A percentile compares a stretch with the other conserved stretches of the same genome.
These are phyloP conservation scores for Lentinula raphanica DNA, from an alignment of 768 basidiomycete genomes.

Conservation along the genomic window DNA sequence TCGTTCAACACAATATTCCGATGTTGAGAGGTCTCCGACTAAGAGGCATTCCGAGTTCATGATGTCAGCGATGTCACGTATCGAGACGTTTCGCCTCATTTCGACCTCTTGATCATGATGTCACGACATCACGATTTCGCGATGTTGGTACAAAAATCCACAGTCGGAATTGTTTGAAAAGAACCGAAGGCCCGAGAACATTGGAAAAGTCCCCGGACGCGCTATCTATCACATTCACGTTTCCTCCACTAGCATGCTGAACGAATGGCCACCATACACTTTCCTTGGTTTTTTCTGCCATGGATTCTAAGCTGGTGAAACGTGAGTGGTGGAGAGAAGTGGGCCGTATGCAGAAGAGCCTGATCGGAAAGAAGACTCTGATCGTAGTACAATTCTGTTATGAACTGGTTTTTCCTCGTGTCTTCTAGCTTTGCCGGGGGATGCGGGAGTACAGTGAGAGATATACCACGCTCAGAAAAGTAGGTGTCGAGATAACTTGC, in stretches of 20 bases:
- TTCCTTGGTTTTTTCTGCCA: conserved; percentile 55
- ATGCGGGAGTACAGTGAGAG: conserved; percentile 51
- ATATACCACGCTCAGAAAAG: conserved; percentile 68
- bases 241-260: conserved; percentile 34
- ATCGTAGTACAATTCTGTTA: conserved; percentile 72
- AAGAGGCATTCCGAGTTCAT: no score
- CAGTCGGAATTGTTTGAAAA: no score
- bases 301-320: conserved; percentile 37
- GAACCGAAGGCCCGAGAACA: no score
- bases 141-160: no score
- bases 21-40: no score
- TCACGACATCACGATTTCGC: no score
- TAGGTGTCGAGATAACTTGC: conserved; percentile 75
- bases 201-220: no score
- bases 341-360: conserved; percentile 56
- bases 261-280: conserved; percentile 97
- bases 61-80: no score
- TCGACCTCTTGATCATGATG: no score
- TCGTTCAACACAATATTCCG: no score
- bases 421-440: conserved; percentile 42
- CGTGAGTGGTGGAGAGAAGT: conserved; percentile 51
- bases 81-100: no score
- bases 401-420: conserved; percentile 36
- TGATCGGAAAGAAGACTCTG: conserved; percentile 30
- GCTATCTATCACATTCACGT: no score